A percentile compares a stretch with the other conserved stretches of the same genome.
Evolutionary conservation across 139 green algal genomes (phyloP).

Genomic region (Coelastrella sp.): DNA sequence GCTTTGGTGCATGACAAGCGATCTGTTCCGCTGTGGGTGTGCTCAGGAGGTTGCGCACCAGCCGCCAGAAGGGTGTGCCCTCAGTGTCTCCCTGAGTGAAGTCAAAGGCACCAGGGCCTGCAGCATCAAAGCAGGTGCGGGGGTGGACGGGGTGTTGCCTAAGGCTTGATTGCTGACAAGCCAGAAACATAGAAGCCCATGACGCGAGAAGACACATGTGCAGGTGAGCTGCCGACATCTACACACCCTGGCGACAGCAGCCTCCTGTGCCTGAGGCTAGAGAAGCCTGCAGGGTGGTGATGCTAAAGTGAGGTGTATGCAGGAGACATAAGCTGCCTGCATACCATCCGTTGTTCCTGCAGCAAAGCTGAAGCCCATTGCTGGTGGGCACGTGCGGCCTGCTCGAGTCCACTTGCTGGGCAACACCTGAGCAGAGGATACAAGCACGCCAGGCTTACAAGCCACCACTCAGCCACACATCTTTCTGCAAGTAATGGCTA

Average conservation of each 20-base stretch:
- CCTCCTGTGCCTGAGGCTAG: too few species aligned
- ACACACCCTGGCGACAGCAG: too few species aligned
- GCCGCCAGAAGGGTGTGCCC: not conserved
- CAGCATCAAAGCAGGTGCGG: conserved; percentile 77
- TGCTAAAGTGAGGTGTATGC: not conserved
- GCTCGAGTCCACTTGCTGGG: conserved; percentile 51
- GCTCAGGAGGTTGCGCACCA: not conserved
- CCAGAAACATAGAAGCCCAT: too few species aligned
- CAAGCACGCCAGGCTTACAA: not conserved
- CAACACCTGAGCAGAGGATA: conserved; percentile 47
- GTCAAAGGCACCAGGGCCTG: conserved; percentile 16
- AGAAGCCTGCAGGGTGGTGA: too few species aligned
- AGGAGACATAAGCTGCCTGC: not conserved
- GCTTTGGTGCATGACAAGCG: conserved; percentile 87
- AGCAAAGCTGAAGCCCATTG: conserved; percentile 91
- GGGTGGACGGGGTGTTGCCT: conserved; percentile 60
- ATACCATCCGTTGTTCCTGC: conserved; percentile 87
- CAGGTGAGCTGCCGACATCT: too few species aligned
- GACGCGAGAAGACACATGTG: too few species aligned
- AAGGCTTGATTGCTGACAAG: conserved; percentile 35
- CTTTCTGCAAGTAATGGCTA: too few species aligned
- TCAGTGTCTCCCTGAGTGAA: conserved; percentile 31
- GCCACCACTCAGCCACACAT: not conserved
- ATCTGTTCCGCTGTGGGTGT: conserved; percentile 64
- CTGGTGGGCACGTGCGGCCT: conserved; percentile 76